Evolutionary conservation across 106 monocot species (phyloP).

Genomic region (Phalaenopsis aphrodite): DNA sequence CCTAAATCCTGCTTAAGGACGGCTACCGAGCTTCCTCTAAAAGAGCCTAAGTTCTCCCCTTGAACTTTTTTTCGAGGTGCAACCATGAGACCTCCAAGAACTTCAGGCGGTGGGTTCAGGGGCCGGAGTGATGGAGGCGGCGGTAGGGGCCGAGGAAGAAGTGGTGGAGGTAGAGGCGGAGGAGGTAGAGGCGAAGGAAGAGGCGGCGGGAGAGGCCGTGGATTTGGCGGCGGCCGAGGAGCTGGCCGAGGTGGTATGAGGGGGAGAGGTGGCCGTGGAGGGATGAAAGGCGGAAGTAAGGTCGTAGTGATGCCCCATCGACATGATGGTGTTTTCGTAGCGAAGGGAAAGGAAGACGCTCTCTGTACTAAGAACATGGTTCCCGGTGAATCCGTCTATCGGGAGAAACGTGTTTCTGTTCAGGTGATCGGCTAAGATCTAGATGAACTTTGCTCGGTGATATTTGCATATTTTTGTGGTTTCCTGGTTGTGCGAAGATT

Average conservation of each 20-base stretch:
- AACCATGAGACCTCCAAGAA: too few species aligned
- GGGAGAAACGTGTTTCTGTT: conserved; percentile 87
- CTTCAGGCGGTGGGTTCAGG: conserved; percentile 20
- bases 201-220: conserved; percentile 11
- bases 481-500: neutral
- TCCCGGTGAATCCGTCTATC: conserved; percentile 77
- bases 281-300: conserved; percentile 93
- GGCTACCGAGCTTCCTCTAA: too few species aligned
- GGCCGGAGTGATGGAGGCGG: conserved; percentile 18
- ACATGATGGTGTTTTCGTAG: conserved; percentile 79
- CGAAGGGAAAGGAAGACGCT: conserved; percentile 93
- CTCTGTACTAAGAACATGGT: conserved; percentile 95
- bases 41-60: too few species aligned
- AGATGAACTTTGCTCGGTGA: neutral
- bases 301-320: conserved; percentile 77
- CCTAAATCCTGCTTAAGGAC: too few species aligned
- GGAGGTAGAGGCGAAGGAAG: conserved; percentile 35
- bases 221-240: neutral
- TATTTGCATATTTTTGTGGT: neutral
- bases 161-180: neutral
- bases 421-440: conserved; percentile 37
- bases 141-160: conserved; percentile 5
- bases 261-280: conserved; percentile 64
- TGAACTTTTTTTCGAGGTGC: too few species aligned
- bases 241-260: conserved; percentile 30